Evolutionary conservation across 2,329 filamentous ascomycete species (phyloP).

Genomic region (Microdochium nivale): DNA sequence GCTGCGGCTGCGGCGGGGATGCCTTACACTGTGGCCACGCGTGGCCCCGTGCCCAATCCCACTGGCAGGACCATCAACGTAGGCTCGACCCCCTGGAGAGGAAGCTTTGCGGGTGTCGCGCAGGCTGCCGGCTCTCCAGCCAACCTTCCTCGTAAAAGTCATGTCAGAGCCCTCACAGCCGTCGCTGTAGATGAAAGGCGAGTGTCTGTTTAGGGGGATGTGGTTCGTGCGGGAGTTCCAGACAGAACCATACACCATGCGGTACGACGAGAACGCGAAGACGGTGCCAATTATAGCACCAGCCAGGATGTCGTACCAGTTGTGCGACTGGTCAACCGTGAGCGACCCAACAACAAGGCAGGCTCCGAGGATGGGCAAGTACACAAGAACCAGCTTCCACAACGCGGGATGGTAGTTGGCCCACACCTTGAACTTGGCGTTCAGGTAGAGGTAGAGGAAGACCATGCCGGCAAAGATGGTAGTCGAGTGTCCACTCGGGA

Average conservation of each 20-base stretch:
- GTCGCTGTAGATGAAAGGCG: constrained; percentile 21
- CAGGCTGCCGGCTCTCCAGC: constrained; percentile 10
- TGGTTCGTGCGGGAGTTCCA: constrained; percentile 65
- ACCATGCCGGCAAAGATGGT: constrained; percentile 55
- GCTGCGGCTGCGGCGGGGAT: not conserved
- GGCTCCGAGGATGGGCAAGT: constrained; percentile 52
- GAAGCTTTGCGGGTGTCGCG: not conserved
- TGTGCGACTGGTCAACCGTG: constrained; percentile 57
- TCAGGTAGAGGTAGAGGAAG: constrained; percentile 59
- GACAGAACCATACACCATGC: constrained; percentile 57
- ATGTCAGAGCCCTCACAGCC: constrained; percentile 10
- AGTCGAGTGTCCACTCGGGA: constrained; percentile 61
- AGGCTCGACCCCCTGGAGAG: not conserved
- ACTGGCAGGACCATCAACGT: not conserved
- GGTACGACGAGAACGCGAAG: constrained; percentile 54
- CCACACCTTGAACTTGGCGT: constrained; percentile 65
- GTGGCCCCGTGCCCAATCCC: not conserved
- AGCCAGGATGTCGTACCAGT: constrained; percentile 61
- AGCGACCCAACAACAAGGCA: constrained; percentile 51
- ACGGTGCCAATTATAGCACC: constrained; percentile 55
- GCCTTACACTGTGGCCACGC: not conserved
- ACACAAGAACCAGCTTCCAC: constrained; percentile 55
- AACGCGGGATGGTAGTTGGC: constrained; percentile 56
- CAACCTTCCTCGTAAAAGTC: constrained; percentile 15
- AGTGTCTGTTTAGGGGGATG: constrained; percentile 45